Evolutionary conservation across 768 basidiomycete genomes (phyloP).

Genomic region (Macrocybe gigantea): DNA sequence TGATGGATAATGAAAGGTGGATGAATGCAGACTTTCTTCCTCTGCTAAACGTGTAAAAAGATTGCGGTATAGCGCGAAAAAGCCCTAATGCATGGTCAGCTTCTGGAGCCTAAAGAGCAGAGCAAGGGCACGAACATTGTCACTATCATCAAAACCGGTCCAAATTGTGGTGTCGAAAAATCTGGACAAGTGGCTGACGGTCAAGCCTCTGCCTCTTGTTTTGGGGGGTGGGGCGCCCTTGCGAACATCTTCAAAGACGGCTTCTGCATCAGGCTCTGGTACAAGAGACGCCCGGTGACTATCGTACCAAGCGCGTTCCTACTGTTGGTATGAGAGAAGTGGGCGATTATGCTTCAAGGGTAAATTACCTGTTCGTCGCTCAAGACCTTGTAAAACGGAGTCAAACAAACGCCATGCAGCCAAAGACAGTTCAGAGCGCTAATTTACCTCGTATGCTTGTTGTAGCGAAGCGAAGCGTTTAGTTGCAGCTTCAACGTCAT

Average conservation of each 20-base stretch:
- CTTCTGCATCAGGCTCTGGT: constrained; percentile 79
- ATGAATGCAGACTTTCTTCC: constrained; percentile 59
- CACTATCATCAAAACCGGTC: constrained; percentile 57
- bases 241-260: constrained; percentile 81
- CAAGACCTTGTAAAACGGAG: constrained; percentile 51
- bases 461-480: constrained; percentile 83
- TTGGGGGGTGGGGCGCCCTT: constrained; percentile 55
- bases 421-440: neutral
- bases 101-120: neutral
- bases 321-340: constrained; percentile 29
- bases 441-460: constrained; percentile 88
- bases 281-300: constrained; percentile 76
- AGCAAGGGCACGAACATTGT: constrained; percentile 37
- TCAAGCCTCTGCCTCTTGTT: constrained; percentile 67
- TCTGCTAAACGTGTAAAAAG: constrained; percentile 77
- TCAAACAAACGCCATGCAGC: neutral
- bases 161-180: constrained; percentile 79
- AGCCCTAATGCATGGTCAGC: constrained; percentile 48
- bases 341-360: constrained; percentile 1
- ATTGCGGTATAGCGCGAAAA: constrained; percentile 85
- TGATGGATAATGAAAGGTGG: constrained; percentile 55
- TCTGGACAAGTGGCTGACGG: constrained; percentile 70
- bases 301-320: constrained; percentile 99
- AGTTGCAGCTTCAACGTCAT: constrained; percentile 81
- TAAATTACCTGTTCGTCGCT: constrained; percentile 82